Evolutionary conservation across 352 stramenopile species (phyloP).

Genomic region (Thraustochytrium sp.): DNA sequence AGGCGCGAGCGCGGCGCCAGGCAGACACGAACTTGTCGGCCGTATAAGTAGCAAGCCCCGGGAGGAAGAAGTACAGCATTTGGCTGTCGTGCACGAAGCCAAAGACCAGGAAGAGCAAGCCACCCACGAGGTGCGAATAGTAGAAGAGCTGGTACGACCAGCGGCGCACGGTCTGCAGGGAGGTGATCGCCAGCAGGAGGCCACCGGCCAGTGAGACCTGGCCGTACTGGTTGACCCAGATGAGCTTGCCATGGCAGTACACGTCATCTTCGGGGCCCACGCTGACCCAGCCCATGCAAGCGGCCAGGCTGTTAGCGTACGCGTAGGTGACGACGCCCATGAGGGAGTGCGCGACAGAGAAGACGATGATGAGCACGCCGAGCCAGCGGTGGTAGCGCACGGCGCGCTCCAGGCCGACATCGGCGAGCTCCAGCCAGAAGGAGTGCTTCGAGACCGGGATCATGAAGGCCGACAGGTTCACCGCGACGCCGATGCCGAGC

Average conservation of each 20-base stretch:
- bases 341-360: neutral
- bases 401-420: slow-evolving; percentile 31
- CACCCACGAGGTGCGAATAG: neutral
- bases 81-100: neutral
- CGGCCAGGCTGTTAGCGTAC: neutral
- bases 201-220: neutral
- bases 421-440: slow-evolving; percentile 31
- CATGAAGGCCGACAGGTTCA: neutral
- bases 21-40: slow-evolving; percentile 22
- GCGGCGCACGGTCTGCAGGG: neutral
- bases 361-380: neutral
- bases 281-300: neutral
- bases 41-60: neutral
- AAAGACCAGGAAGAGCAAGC: slow-evolving; percentile 13
- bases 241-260: neutral
- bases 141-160: slow-evolving; percentile 21
- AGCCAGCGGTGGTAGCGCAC: neutral
- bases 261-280: neutral
- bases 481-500: neutral
- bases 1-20: neutral
- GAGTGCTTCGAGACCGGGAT: slow-evolving; percentile 35
- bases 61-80: neutral
- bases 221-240: slow-evolving; percentile 14
- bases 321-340: neutral
- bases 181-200: neutral